Evolutionary conservation across 2,329 filamentous ascomycete species (phyloP).

Genomic region (Alternaria hordeiaustralica): DNA sequence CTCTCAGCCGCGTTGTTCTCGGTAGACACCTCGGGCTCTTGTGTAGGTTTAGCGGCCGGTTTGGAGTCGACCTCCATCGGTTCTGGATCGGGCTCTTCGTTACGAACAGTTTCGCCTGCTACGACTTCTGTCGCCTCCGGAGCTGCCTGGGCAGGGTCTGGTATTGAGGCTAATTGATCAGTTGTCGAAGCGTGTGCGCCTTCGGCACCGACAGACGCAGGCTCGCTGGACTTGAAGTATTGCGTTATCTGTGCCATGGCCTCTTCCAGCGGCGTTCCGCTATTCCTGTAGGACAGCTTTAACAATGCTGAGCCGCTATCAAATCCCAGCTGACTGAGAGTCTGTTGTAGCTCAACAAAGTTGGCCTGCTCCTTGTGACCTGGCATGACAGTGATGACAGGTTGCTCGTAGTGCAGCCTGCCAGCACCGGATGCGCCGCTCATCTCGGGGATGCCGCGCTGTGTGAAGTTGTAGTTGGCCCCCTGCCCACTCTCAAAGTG

Average conservation of each 20-base stretch:
- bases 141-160: constrained; percentile 26
- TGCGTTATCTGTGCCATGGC: constrained; percentile 81
- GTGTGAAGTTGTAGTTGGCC: constrained; percentile 76
- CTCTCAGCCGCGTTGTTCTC: constrained; percentile 21
- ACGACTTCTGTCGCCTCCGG: constrained; percentile 33
- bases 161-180: constrained; percentile 35
- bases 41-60: constrained; percentile 14
- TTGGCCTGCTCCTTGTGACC: constrained; percentile 70
- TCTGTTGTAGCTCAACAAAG: constrained; percentile 87
- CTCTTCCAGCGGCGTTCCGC: constrained; percentile 79
- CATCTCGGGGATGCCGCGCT: constrained; percentile 73
- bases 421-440: constrained; percentile 66
- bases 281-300: constrained; percentile 76
- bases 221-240: constrained; percentile 67
- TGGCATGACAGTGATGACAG: constrained; percentile 82
- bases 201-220: constrained; percentile 30
- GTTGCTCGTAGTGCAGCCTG: constrained; percentile 85
- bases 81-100: constrained; percentile 33
- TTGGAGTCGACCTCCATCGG: constrained; percentile 41
- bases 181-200: constrained; percentile 37
- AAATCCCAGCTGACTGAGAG: constrained; percentile 83
- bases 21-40: constrained; percentile 21
- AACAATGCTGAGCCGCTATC: constrained; percentile 83
- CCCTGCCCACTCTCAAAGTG: constrained; percentile 75
- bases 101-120: constrained; percentile 32